A percentile compares a stretch with the other conserved stretches of the same genome.
Evolutionary conservation across 805 yeast genomes (phyloP).

Genomic region (Komagataella mondaviorum): DNA sequence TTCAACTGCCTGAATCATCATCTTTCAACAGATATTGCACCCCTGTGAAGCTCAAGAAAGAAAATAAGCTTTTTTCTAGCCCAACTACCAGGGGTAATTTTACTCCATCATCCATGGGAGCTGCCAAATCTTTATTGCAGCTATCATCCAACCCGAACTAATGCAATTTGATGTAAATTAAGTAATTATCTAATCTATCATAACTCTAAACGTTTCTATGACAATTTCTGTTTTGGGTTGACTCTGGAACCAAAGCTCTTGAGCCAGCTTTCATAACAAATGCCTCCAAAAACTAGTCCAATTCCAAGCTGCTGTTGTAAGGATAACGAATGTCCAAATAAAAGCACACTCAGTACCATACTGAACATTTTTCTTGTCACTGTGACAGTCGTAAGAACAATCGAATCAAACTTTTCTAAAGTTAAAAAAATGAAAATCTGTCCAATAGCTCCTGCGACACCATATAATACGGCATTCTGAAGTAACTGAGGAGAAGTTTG

Average conservation of each 20-base stretch:
- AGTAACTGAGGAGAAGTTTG: slow-evolving; percentile 31
- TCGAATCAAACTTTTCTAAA: slow-evolving; percentile 72
- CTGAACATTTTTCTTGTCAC: slow-evolving; percentile 95
- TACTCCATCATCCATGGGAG: slow-evolving; percentile 34
- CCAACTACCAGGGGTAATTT: slow-evolving; percentile 15
- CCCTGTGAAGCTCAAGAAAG: background rate
- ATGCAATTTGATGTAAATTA: background rate
- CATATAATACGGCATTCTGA: slow-evolving; percentile 49
- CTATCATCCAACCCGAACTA: slow-evolving; percentile 19
- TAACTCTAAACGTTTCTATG: background rate
- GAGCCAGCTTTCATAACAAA: slow-evolving; percentile 60
- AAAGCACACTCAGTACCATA: slow-evolving; percentile 76
- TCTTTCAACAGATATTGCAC: background rate
- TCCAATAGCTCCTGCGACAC: slow-evolving; percentile 78
- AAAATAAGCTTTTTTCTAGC: background rate
- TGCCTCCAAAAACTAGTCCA: slow-evolving; percentile 69
- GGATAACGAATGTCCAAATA: slow-evolving; percentile 70
- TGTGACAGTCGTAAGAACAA: slow-evolving; percentile 80
- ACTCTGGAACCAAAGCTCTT: slow-evolving; percentile 15
- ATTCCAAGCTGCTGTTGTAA: slow-evolving; percentile 71
- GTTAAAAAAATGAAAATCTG: slow-evolving; percentile 88
- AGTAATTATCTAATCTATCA: background rate
- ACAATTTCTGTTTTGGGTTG: background rate
- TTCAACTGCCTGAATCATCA: background rate
- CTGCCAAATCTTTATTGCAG: slow-evolving; percentile 29